Percentiles rank a stretch among this genome's conserved stretches.
These are phyloP conservation scores for Echria macrotheca DNA, from an alignment of 495 filamentous ascomycete species.

Conservation along the genomic window DNA sequence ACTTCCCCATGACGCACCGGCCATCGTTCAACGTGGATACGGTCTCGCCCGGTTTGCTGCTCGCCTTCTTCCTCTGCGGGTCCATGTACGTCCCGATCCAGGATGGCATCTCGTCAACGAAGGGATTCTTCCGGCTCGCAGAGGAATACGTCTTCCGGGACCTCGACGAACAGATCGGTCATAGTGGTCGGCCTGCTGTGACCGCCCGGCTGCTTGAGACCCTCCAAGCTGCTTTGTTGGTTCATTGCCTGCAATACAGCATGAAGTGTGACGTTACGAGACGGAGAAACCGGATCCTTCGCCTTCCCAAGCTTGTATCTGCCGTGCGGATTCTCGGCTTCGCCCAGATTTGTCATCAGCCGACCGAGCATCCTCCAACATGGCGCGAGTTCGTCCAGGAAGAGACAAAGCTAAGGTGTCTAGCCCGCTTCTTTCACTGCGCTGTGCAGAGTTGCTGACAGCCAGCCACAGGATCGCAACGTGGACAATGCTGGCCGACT, in stretches of 20 bases:
- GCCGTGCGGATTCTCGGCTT: conserved; percentile 8
- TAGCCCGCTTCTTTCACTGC: no score
- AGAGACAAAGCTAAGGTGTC: no score
- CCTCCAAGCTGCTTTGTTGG: conserved; percentile 12
- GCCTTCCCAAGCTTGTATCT: conserved; percentile 1
- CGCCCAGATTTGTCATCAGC: no score
- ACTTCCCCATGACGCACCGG: conserved; percentile 11
- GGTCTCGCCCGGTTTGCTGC: neutral
- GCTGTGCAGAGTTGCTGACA: no score
- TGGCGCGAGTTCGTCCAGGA: no score
- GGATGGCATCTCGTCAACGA: neutral
- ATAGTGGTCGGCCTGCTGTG: no score
- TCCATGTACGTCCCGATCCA: neutral
- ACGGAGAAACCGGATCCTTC: neutral
- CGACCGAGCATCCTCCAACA: no score
- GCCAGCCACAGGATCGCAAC: conserved; percentile 12
- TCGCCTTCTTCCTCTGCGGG: neutral
- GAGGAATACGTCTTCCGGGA: neutral
- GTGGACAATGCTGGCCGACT: conserved; percentile 4
- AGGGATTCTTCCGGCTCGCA: neutral
- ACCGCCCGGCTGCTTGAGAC: no score
- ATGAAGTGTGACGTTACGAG: neutral
- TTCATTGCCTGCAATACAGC: conserved; percentile 6
- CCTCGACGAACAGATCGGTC: neutral
- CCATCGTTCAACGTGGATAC: conserved; percentile 2